Percentiles rank a stretch among this genome's conserved stretches.
phyloP scores from a whole-genome alignment of 331 rosid species.

The Malus hybrid region DNA sequence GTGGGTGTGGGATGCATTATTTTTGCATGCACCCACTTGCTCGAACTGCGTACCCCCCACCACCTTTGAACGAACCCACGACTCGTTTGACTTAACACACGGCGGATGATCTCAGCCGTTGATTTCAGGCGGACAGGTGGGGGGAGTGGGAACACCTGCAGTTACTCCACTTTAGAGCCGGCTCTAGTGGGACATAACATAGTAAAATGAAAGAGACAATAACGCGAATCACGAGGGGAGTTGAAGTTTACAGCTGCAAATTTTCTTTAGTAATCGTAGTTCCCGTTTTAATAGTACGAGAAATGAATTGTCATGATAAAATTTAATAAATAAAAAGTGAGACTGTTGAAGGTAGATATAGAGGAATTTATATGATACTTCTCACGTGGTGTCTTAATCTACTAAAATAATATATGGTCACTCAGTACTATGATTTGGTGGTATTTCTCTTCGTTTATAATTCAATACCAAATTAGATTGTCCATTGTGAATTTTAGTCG shows the following conservation, averaged over 20 bases:
- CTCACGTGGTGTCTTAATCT: no score
- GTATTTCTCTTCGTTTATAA: no score
- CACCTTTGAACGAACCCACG: constrained; percentile 9
- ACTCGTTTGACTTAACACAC: constrained; percentile 18
- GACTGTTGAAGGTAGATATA: no score
- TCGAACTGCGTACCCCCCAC: constrained; percentile 26
- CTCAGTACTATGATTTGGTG: accelerated
- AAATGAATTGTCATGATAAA: no score
- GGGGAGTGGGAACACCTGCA: not conserved
- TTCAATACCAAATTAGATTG: no score
- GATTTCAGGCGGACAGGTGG: not conserved
- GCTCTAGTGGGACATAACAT: not conserved
- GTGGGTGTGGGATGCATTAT: constrained; percentile 34
- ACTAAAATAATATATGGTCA: no score
- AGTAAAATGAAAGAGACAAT: not conserved
- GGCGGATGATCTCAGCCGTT: constrained; percentile 14
- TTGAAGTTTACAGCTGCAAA: not conserved
- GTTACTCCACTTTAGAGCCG: not conserved
- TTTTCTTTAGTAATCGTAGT: no score
- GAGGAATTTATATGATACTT: no score
- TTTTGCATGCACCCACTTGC: constrained; percentile 50
- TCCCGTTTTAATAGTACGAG: no score
- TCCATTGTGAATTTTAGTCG: accelerated
- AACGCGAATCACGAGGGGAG: constrained; percentile 7
- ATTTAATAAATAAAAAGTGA: no score